Conservation (phyloP, 257 asterid genomes). For the Prunella vulgaris region DNA sequence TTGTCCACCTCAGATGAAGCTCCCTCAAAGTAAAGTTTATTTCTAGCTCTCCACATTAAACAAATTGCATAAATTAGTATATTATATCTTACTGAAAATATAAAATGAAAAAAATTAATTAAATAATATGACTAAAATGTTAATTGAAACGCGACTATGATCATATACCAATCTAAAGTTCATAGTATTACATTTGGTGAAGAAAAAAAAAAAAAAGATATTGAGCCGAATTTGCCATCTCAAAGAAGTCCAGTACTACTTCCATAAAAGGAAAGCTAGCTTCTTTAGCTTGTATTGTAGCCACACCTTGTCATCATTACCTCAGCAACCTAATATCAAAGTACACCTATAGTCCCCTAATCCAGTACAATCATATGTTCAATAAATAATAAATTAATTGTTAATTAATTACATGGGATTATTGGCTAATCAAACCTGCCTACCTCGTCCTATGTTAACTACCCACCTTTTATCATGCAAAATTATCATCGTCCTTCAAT, state of each 20-base stretch:
- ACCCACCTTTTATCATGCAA: not conserved
- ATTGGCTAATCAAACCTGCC: constrained; percentile 16
- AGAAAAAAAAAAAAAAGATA: too few species aligned
- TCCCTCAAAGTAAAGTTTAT: too few species aligned
- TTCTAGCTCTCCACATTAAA: too few species aligned
- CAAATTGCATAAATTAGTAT: too few species aligned
- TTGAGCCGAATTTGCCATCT: not conserved
- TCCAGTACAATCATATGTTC: constrained; percentile 2
- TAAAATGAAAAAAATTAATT: too few species aligned
- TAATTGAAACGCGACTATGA: too few species aligned
- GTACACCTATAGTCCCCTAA: constrained; percentile 7
- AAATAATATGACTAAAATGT: too few species aligned
- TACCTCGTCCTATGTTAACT: not conserved
- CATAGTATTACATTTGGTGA: too few species aligned
- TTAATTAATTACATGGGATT: constrained; percentile 17
- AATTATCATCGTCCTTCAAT: not conserved
- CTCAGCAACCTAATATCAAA: constrained; percentile 12
- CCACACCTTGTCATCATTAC: constrained; percentile 30
- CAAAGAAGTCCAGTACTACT: constrained; percentile 22
- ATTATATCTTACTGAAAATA: too few species aligned
- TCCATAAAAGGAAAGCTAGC: constrained; percentile 34
- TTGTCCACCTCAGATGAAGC: too few species aligned
- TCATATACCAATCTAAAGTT: too few species aligned
- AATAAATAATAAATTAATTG: not conserved
- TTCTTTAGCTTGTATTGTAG: not conserved